Conservation (phyloP, 164 flowering plant genomes). For the Annona squamosa region DNA sequence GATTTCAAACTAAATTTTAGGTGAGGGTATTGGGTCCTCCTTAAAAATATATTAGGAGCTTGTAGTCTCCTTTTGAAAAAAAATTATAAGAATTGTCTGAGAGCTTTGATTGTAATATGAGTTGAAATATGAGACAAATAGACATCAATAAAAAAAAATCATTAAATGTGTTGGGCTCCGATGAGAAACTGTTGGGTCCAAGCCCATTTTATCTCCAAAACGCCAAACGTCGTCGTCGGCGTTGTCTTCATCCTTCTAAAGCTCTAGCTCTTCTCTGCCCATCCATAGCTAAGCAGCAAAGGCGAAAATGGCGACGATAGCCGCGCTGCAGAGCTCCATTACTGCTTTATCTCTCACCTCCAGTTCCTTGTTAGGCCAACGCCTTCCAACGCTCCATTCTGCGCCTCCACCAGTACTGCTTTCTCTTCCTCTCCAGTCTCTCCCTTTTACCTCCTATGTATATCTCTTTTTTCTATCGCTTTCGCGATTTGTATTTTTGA, state of each 20-base stretch:
- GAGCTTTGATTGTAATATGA: too few species aligned
- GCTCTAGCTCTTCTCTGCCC: neutral
- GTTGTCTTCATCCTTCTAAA: neutral
- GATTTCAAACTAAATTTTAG: too few species aligned
- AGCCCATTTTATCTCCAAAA: too few species aligned
- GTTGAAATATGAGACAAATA: too few species aligned
- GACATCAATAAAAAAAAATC: too few species aligned
- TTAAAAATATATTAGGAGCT: too few species aligned
- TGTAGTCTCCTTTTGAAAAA: too few species aligned
- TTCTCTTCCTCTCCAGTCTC: neutral
- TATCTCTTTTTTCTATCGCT: too few species aligned
- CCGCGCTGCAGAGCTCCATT: conserved; percentile 78
- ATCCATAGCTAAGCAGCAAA: neutral
- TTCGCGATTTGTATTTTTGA: neutral
- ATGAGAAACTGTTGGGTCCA: too few species aligned
- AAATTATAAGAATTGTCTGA: too few species aligned
- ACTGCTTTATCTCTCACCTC: conserved; percentile 65
- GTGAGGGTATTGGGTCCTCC: too few species aligned
- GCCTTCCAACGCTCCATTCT: conserved; percentile 36
- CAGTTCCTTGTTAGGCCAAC: conserved; percentile 74
- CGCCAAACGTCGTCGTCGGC: neutral
- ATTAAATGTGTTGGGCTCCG: too few species aligned
- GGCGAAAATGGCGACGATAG: conserved; percentile 53
- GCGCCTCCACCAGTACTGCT: conserved; percentile 27
- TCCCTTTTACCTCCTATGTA: neutral